Evolutionary conservation across 2,329 filamentous ascomycete species (phyloP).

Genomic region (Metarhizium brunneum): DNA sequence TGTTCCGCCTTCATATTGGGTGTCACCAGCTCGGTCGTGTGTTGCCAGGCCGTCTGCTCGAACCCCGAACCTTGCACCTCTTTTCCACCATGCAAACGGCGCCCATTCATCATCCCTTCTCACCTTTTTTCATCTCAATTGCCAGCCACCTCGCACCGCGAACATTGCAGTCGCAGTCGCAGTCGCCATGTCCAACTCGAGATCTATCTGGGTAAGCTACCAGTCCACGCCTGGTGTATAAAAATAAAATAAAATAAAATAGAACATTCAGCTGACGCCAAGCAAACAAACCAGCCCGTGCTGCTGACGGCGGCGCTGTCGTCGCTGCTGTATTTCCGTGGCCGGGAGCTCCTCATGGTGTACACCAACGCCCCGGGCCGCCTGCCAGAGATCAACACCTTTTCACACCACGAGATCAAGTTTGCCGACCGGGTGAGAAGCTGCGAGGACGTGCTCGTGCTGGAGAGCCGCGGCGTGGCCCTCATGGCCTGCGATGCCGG

Average conservation of each 20-base stretch:
- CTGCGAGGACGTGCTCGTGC: constrained; percentile 29
- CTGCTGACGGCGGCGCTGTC: constrained; percentile 6
- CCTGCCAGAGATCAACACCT: constrained; percentile 18
- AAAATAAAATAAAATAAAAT: no score
- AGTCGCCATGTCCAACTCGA: no score
- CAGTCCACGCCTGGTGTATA: background rate
- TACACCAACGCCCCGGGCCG: constrained; percentile 20
- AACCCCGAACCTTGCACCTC: no score
- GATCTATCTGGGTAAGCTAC: no score
- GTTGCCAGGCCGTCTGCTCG: no score
- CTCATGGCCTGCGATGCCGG: constrained; percentile 29
- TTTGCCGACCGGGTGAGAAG: constrained; percentile 28
- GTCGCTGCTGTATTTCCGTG: constrained; percentile 10
- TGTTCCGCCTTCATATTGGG: no score
- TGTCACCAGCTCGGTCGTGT: no score
- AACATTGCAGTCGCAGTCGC: no score
- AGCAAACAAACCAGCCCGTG: background rate
- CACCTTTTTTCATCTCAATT: no score
- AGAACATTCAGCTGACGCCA: background rate
- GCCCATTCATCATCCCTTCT: no score
- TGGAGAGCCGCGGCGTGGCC: constrained; percentile 25
- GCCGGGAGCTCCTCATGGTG: constrained; percentile 11
- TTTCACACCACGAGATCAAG: constrained; percentile 19
- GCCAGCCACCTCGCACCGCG: no score
- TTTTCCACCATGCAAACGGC: no score